Evolutionary conservation across 2,329 filamentous ascomycete genomes (phyloP).

Genomic region (Fusarium sp.): DNA sequence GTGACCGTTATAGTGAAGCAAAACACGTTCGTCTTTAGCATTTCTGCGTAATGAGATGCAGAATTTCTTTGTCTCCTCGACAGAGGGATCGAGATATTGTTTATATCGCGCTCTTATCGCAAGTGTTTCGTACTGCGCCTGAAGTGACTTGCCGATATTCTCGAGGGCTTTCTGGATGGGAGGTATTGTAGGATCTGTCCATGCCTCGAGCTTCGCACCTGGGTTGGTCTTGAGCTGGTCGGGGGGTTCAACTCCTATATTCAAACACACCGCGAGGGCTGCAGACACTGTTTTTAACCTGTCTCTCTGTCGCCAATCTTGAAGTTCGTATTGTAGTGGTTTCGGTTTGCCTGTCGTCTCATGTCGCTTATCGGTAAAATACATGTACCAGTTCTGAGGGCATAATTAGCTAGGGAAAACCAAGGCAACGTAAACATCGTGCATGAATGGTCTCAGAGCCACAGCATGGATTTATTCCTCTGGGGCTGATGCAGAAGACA

Average conservation of each 20-base stretch:
- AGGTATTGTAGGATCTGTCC: conserved; percentile 89
- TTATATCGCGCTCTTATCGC: conserved; percentile 97
- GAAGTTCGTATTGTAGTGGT: conserved; percentile 70
- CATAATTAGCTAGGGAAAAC: conserved; percentile 20
- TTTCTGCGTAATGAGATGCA: conserved; percentile 89
- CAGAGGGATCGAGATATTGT: conserved; percentile 93
- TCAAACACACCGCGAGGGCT: conserved; percentile 91
- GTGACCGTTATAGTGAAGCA: conserved; percentile 99
- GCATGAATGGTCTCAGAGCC: background rate
- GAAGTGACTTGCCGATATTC: conserved; percentile 94
- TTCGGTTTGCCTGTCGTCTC: conserved; percentile 92
- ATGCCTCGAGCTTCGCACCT: conserved; percentile 93
- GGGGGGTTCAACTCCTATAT: conserved; percentile 96
- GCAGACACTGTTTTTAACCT: conserved; percentile 96
- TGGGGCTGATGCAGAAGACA: background rate
- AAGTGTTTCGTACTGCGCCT: conserved; percentile 94
- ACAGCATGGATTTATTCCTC: background rate
- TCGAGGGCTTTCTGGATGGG: conserved; percentile 88
- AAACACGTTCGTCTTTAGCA: conserved; percentile 92
- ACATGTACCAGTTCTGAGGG: conserved; percentile 95
- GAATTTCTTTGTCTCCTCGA: conserved; percentile 97
- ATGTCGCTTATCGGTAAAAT: conserved; percentile 97
- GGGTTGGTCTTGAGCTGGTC: conserved; percentile 97
- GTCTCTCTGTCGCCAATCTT: conserved; percentile 98
- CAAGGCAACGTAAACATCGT: background rate